Evolutionary conservation across 1,284 basidiomycete genomes (phyloP).

Genomic region (Leccinum solheimii): DNA sequence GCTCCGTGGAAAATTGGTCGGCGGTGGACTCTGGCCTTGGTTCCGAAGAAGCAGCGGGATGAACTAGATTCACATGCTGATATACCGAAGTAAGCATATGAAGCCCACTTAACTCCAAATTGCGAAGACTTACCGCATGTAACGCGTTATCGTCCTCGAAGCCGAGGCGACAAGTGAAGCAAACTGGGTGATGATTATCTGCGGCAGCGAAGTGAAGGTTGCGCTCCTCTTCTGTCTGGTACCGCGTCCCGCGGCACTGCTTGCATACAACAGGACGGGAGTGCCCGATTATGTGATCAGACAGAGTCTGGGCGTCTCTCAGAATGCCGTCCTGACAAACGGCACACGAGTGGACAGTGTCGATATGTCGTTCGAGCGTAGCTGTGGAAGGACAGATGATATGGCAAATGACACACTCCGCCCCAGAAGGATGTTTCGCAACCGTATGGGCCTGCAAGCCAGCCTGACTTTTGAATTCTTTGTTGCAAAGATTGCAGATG

Average conservation of each 20-base stretch:
- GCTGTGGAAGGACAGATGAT: conserved; percentile 23
- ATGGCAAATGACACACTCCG: conserved; percentile 30
- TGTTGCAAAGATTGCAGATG: conserved; percentile 31
- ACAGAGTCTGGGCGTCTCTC: conserved; percentile 28
- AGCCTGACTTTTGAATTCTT: conserved; percentile 21
- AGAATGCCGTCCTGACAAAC: conserved; percentile 32
- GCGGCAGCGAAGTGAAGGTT: conserved; percentile 26
- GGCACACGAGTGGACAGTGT: conserved; percentile 27
- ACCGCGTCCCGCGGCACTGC: conserved; percentile 30
- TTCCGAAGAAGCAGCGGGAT: conserved; percentile 18
- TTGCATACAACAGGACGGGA: conserved; percentile 30
- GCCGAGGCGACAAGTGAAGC: conserved; percentile 26
- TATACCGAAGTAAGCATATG: conserved; percentile 13
- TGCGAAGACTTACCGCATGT: conserved; percentile 19
- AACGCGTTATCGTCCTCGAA: conserved; percentile 32
- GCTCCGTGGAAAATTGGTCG: conserved; percentile 12
- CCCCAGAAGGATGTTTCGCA: conserved; percentile 28
- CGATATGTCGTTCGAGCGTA: conserved; percentile 29
- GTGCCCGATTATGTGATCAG: conserved; percentile 31
- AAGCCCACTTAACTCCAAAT: conserved; percentile 9
- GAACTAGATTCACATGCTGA: conserved; percentile 22
- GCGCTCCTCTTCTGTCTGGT: conserved; percentile 32
- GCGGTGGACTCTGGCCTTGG: conserved; percentile 12
- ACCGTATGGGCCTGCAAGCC: conserved; percentile 28
- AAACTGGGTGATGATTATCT: conserved; percentile 29